Percentiles rank a stretch among this genome's conserved stretches.
These are phyloP conservation scores for Dactylellina leptospora DNA, from an alignment of 2,329 filamentous ascomycete genomes.

Conservation along the genomic window DNA sequence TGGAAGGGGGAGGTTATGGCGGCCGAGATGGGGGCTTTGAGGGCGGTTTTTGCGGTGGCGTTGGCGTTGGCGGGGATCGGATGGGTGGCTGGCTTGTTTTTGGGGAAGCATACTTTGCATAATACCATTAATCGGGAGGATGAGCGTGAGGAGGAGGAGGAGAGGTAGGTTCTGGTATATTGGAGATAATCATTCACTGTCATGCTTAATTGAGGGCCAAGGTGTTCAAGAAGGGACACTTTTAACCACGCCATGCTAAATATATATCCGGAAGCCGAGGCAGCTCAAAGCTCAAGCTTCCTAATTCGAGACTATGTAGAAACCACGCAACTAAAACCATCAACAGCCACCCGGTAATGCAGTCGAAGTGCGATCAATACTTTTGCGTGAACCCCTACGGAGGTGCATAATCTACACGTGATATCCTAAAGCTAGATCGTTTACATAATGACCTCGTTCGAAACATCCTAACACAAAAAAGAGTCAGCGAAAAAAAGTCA, in stretches of 20 bases:
- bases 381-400: slow-evolving; percentile 2
- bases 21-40: slow-evolving; percentile 79
- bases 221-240: not conserved
- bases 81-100: slow-evolving; percentile 70
- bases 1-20: slow-evolving; percentile 75
- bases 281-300: not conserved
- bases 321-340: too few species aligned
- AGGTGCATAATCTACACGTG: not conserved
- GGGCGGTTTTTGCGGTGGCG: slow-evolving; percentile 76
- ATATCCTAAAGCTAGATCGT: slow-evolving; percentile 14
- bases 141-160: slow-evolving; percentile 15
- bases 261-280: too few species aligned
- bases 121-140: slow-evolving; percentile 68
- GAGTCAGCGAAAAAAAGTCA: slow-evolving; percentile 66
- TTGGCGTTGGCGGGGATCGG: slow-evolving; percentile 71
- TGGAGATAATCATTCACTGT: too few species aligned
- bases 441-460: slow-evolving; percentile 93
- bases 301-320: too few species aligned
- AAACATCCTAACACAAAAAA: slow-evolving; percentile 72
- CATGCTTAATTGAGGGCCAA: too few species aligned
- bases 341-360: too few species aligned
- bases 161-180: not conserved
- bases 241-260: too few species aligned
- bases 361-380: not conserved
- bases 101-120: slow-evolving; percentile 82